phyloP scores from a whole-genome alignment of 176 grass and related monocot species.

The Echinochloa phyllopogon region DNA sequence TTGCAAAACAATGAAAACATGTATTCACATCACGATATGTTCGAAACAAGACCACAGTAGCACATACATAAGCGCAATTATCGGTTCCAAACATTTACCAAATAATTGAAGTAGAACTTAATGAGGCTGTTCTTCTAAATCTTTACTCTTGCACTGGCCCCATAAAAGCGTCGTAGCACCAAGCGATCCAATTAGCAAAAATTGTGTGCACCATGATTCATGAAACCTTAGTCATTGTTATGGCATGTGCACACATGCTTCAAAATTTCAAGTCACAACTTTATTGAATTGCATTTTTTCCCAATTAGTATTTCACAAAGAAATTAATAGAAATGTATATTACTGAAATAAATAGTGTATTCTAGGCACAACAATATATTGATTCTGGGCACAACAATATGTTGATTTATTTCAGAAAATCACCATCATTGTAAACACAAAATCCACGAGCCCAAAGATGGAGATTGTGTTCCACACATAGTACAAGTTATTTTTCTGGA shows the following conservation, averaged over 20 bases:
- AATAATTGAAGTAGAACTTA: background rate
- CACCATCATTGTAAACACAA: background rate
- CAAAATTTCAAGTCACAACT: background rate
- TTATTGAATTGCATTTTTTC: background rate
- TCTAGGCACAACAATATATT: background rate
- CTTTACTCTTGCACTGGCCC: background rate
- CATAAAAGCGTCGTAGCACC: background rate
- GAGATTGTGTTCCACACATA: background rate
- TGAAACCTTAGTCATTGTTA: background rate
- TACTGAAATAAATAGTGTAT: background rate
- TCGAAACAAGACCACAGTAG: background rate
- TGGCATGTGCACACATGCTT: slow-evolving; percentile 4
- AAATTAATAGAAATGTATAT: background rate
- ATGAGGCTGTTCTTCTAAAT: background rate
- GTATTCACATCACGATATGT: background rate
- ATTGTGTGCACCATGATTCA: background rate
- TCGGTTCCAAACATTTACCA: background rate
- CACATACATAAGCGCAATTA: background rate
- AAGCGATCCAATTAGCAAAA: background rate
- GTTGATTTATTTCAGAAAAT: background rate
- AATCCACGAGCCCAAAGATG: background rate
- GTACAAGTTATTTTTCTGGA: background rate
- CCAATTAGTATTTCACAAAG: background rate
- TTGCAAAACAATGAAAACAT: background rate
- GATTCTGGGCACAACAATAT: background rate